Conservation (phyloP, 148 eudicot genomes). For the Arbutus unedo region DNA sequence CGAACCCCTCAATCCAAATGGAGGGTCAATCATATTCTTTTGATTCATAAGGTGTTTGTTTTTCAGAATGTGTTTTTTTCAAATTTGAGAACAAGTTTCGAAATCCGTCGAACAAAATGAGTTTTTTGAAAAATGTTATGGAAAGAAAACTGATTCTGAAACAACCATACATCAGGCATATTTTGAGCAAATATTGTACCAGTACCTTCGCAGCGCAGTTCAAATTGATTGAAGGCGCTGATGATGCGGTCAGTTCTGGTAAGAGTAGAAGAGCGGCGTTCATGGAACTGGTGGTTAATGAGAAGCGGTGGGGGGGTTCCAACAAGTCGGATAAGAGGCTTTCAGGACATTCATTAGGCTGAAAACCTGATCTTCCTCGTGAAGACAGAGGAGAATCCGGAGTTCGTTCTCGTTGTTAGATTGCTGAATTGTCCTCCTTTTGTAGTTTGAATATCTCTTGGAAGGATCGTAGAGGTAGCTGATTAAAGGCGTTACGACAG, state of each 20-base stretch:
- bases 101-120: too few relatives aligned
- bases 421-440: conserved; percentile 19
- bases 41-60: not conserved
- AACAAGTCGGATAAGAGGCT: conserved; percentile 15
- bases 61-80: too few relatives aligned
- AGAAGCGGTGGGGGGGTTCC: too few relatives aligned
- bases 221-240: not conserved
- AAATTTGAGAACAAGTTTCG: too few relatives aligned
- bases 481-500: conserved; percentile 11
- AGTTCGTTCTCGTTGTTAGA: not conserved
- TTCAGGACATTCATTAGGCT: conserved; percentile 13
- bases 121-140: too few relatives aligned
- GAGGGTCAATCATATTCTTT: not conserved
- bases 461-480: conserved; percentile 18
- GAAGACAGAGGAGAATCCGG: conserved; percentile 9
- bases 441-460: conserved; percentile 20
- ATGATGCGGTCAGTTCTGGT: conserved; percentile 19
- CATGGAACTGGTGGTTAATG: conserved; percentile 25
- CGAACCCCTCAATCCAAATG: not conserved
- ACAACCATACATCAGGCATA: too few relatives aligned
- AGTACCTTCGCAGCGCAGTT: not conserved
- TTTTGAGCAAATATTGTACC: not conserved
- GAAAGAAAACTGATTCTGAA: too few relatives aligned
- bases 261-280: not conserved
- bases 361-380: conserved; percentile 16